A percentile compares a stretch with the other conserved stretches of the same genome.
phyloP scores from a whole-genome alignment of 2,329 filamentous ascomycete species.

The Hirsutella rhossiliensis region DNA sequence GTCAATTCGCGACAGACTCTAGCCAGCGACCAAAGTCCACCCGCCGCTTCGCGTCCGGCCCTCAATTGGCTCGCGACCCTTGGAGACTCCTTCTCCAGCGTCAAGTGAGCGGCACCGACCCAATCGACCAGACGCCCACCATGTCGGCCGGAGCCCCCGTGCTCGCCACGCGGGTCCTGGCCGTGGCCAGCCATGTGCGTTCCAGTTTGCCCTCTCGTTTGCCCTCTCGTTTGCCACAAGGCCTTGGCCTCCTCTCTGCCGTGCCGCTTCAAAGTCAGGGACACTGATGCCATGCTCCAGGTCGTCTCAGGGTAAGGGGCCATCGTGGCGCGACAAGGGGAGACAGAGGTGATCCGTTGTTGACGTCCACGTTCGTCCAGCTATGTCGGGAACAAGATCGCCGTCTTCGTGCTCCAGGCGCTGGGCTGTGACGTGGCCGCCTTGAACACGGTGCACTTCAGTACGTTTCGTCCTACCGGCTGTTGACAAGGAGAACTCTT shows the following conservation, averaged over 20 bases:
- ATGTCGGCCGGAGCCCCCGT: slow-evolving; percentile 13
- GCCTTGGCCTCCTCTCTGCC: neutral
- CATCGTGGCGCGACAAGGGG: too few relatives aligned
- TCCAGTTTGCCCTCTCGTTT: neutral
- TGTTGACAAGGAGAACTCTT: neutral
- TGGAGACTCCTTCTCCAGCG: too few relatives aligned
- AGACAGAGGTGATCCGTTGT: neutral
- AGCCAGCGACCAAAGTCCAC: too few relatives aligned
- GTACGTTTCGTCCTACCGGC: slow-evolving; percentile 37
- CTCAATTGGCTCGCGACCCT: too few relatives aligned
- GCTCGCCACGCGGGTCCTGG: slow-evolving; percentile 59
- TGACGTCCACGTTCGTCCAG: slow-evolving; percentile 30
- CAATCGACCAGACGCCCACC: neutral
- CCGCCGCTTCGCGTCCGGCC: too few relatives aligned
- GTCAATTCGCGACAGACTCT: too few relatives aligned
- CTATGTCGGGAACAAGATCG: slow-evolving; percentile 97
- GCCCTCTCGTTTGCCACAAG: neutral
- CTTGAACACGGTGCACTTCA: slow-evolving; percentile 95
- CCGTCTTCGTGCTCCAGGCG: slow-evolving; percentile 85
- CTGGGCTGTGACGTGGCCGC: slow-evolving; percentile 89
- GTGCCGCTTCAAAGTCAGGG: neutral
- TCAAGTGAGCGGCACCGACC: neutral
- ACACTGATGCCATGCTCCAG: slow-evolving; percentile 12
- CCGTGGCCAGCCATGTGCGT: slow-evolving; percentile 90
- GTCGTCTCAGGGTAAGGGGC: slow-evolving; percentile 29